Percentiles rank a stretch among this genome's conserved stretches.
Conservation (phyloP, 495 filamentous ascomycete genomes). For the Bacidia gigantensis region DNA sequence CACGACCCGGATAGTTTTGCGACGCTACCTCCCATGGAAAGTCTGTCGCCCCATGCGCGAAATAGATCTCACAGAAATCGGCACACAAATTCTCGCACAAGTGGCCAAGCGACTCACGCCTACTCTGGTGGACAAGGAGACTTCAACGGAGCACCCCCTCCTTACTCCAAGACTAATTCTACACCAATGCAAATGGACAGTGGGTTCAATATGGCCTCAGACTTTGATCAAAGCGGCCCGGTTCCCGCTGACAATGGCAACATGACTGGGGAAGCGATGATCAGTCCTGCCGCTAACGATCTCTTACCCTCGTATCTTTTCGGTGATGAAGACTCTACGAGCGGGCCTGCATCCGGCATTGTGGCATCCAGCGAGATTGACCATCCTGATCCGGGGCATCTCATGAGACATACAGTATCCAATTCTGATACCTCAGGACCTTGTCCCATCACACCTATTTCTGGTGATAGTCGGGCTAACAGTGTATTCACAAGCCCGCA, state of each 20-base stretch:
- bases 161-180: constrained; percentile 24
- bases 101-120: constrained; percentile 20
- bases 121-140: neutral
- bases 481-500: constrained; percentile 57
- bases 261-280: constrained; percentile 49
- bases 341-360: constrained; percentile 29
- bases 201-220: constrained; percentile 11
- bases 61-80: constrained; percentile 36
- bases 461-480: constrained; percentile 45
- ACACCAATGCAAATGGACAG: constrained; percentile 18
- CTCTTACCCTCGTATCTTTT: constrained; percentile 72
- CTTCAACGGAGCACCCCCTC: neutral
- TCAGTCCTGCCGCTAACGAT: constrained; percentile 68
- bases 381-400: constrained; percentile 16
- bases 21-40: constrained; percentile 29
- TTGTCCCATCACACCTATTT: constrained; percentile 57
- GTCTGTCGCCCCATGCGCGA: constrained; percentile 33
- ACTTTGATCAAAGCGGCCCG: constrained; percentile 28
- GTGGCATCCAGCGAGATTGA: constrained; percentile 26
- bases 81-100: constrained; percentile 26
- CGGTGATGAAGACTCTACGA: constrained; percentile 47
- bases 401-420: constrained; percentile 27
- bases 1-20: constrained; percentile 32
- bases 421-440: constrained; percentile 28
- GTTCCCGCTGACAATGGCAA: constrained; percentile 31